Conservation (phyloP, 352 stramenopile genomes). For the Phytophthora sansomeana region DNA sequence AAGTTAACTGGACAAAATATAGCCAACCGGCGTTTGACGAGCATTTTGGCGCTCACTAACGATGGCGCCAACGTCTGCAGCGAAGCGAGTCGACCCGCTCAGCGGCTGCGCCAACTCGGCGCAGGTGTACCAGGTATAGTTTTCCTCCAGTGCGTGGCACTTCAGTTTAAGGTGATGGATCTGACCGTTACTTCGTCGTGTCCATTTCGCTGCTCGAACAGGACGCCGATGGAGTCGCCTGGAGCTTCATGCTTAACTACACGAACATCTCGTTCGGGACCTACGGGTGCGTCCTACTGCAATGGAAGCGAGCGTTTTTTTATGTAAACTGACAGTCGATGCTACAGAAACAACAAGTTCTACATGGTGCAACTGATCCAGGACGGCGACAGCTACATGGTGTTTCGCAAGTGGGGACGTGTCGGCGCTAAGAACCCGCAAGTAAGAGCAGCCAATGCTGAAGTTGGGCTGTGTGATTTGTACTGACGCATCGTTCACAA, state of each 20-base stretch:
- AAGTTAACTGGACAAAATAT: conserved; percentile 33
- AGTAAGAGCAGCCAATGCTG: conserved; percentile 24
- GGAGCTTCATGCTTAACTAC: conserved; percentile 62
- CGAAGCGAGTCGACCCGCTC: conserved; percentile 39
- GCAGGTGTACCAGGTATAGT: conserved; percentile 37
- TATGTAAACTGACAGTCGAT: not conserved
- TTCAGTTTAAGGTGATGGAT: not conserved
- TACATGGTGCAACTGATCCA: conserved; percentile 80
- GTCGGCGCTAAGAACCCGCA: conserved; percentile 72
- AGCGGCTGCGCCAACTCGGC: conserved; percentile 37
- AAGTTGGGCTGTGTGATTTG: conserved; percentile 4
- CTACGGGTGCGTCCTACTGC: conserved; percentile 41
- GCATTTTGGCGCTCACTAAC: conserved; percentile 19
- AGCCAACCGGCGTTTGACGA: conserved; percentile 23
- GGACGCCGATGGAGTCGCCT: conserved; percentile 41
- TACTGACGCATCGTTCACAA: conserved; percentile 50
- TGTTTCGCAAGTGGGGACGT: conserved; percentile 78
- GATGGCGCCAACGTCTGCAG: conserved; percentile 11
- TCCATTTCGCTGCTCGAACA: conserved; percentile 13
- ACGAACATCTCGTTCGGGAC: conserved; percentile 59
- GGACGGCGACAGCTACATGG: conserved; percentile 46
- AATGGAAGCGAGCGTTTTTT: too few relatives aligned
- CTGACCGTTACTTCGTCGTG: conserved; percentile 7
- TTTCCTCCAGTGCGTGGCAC: not conserved
- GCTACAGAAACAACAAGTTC: conserved; percentile 77